Percentiles rank a stretch among this genome's conserved stretches.
These are phyloP conservation scores for Gossypium lobatum DNA, from an alignment of 441 rosid species.

Conservation along the genomic window DNA sequence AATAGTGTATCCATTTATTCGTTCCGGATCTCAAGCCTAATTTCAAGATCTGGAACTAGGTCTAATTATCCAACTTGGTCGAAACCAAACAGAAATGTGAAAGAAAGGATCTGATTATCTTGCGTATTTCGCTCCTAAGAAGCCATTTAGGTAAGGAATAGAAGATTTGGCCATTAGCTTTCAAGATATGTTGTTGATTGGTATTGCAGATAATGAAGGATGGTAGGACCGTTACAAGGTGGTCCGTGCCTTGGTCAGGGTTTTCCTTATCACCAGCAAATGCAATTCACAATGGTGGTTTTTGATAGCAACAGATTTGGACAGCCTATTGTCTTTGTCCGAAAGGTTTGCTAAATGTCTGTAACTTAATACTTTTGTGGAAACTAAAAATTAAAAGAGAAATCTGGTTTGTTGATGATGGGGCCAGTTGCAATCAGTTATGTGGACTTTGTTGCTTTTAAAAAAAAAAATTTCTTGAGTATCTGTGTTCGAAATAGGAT, in stretches of 20 bases:
- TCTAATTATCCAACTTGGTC: not conserved
- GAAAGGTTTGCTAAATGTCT: constrained; percentile 11
- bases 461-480: no score
- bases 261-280: constrained; percentile 19
- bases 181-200: not conserved
- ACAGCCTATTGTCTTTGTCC: constrained; percentile 12
- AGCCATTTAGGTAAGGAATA: not conserved
- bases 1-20: not conserved
- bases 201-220: constrained; percentile 14
- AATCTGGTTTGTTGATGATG: not conserved
- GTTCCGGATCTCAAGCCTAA: not conserved
- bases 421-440: not conserved
- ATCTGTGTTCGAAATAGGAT: no score
- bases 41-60: not conserved
- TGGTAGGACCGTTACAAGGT: constrained; percentile 23
- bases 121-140: not conserved
- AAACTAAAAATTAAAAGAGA: not conserved
- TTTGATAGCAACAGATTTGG: constrained; percentile 24
- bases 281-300: constrained; percentile 11
- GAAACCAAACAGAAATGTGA: not conserved
- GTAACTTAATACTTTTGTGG: not conserved
- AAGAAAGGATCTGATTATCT: not conserved
- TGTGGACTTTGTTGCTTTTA: no score
- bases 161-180: not conserved
- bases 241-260: constrained; percentile 19